phyloP scores from a whole-genome alignment of 768 basidiomycete species.

The Phlegmacium glaucopus region DNA sequence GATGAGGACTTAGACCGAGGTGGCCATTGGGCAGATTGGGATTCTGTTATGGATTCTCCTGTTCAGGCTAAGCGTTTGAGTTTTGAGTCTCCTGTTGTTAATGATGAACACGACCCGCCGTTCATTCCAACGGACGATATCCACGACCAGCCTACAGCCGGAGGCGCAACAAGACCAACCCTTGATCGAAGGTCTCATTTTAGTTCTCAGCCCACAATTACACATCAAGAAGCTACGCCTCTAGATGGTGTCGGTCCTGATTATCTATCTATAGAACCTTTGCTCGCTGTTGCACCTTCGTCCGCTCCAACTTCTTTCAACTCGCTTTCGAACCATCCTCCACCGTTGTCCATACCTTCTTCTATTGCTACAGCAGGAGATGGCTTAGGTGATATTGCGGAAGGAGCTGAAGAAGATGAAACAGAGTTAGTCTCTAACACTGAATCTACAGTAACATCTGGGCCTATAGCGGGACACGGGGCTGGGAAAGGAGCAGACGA shows the following conservation, averaged over 20 bases:
- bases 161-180: slow-evolving; percentile 7
- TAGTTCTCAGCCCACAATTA: slow-evolving; percentile 14
- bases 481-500: slow-evolving; percentile 13
- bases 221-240: slow-evolving; percentile 5
- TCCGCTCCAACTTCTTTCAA: slow-evolving; percentile 15
- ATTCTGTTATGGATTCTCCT: slow-evolving; percentile 43
- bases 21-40: slow-evolving; percentile 39
- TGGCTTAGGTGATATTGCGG: slow-evolving; percentile 57
- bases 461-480: slow-evolving; percentile 3
- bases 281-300: slow-evolving; percentile 41
- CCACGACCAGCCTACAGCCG: slow-evolving; percentile 13
- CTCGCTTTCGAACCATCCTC: slow-evolving; percentile 22
- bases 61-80: slow-evolving; percentile 25
- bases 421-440: slow-evolving; percentile 18
- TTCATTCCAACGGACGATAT: slow-evolving; percentile 19
- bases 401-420: slow-evolving; percentile 59
- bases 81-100: slow-evolving; percentile 17
- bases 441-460: slow-evolving; percentile 10
- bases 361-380: slow-evolving; percentile 25
- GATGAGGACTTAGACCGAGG: slow-evolving; percentile 30
- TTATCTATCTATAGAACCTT: slow-evolving; percentile 46
- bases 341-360: slow-evolving; percentile 35
- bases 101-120: slow-evolving; percentile 16
- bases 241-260: slow-evolving; percentile 10
- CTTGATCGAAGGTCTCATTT: slow-evolving; percentile 13